Evolutionary conservation across 371 early-diverging fungal species (phyloP).

Genomic region (Chytridium lagenaria): DNA sequence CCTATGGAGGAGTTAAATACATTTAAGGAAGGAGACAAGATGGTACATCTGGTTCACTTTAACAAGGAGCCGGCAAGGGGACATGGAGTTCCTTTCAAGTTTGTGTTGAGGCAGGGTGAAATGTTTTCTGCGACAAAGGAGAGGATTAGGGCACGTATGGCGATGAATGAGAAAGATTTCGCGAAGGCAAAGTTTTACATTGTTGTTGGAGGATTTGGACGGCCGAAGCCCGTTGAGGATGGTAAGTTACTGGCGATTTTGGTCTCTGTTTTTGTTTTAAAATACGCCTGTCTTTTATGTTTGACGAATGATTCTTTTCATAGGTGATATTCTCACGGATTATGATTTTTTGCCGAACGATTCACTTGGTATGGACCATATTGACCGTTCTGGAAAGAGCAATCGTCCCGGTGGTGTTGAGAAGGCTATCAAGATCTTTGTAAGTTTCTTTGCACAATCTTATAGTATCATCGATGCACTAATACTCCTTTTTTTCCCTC

Average conservation of each 20-base stretch:
- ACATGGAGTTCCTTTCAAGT: slow-evolving; percentile 86
- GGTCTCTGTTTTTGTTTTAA: slow-evolving; percentile 5
- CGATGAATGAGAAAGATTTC: slow-evolving; percentile 87
- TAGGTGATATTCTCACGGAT: slow-evolving; percentile 64
- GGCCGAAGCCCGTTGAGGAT: slow-evolving; percentile 41
- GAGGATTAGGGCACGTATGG: slow-evolving; percentile 74
- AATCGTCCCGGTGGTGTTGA: slow-evolving; percentile 56
- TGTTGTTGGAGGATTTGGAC: slow-evolving; percentile 35
- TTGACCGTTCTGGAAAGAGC: slow-evolving; percentile 64
- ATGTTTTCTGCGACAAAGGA: slow-evolving; percentile 69
- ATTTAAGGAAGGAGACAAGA: slow-evolving; percentile 51
- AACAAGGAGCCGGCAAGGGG: slow-evolving; percentile 65
- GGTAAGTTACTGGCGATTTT: slow-evolving; percentile 26
- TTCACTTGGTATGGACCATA: slow-evolving; percentile 77
- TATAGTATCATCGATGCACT: not conserved
- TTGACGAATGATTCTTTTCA: not conserved
- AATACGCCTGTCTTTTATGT: too few species aligned
- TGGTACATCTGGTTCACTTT: slow-evolving; percentile 77
- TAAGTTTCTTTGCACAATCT: slow-evolving; percentile 11
- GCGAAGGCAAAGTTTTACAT: slow-evolving; percentile 67
- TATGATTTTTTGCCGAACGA: slow-evolving; percentile 60
- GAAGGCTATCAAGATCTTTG: slow-evolving; percentile 58
- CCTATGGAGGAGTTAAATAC: slow-evolving; percentile 64
- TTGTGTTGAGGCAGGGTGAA: slow-evolving; percentile 74
- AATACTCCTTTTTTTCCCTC: not conserved